Evolutionary conservation across 1,284 basidiomycete species (phyloP).

Genomic region (Trichosporon ovoides): DNA sequence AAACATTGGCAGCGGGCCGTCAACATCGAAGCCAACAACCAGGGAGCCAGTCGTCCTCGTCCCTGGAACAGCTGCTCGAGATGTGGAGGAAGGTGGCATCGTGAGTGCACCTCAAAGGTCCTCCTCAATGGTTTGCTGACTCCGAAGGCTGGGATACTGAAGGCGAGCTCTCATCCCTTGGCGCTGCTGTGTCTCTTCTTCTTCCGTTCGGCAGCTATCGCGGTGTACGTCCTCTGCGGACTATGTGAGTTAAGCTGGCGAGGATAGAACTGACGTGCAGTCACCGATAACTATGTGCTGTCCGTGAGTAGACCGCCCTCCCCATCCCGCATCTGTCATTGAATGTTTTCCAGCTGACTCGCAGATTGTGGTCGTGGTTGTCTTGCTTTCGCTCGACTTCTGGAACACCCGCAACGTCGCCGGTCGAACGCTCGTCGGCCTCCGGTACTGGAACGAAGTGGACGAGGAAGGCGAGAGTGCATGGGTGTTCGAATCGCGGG

Average conservation of each 20-base stretch:
- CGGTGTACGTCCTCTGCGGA: slow-evolving; percentile 80
- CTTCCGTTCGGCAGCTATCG: slow-evolving; percentile 76
- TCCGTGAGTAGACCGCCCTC: slow-evolving; percentile 57
- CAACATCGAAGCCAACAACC: neutral
- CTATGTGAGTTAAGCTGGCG: slow-evolving; percentile 43
- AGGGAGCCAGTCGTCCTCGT: slow-evolving; percentile 39
- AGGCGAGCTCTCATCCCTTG: slow-evolving; percentile 73
- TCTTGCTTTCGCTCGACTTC: slow-evolving; percentile 88
- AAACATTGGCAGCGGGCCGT: slow-evolving; percentile 35
- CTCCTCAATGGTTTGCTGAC: neutral
- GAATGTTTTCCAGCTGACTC: neutral
- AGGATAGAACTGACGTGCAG: slow-evolving; percentile 38
- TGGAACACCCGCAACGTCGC: slow-evolving; percentile 96
- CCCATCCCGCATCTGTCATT: neutral
- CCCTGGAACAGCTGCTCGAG: slow-evolving; percentile 36
- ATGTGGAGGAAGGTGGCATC: slow-evolving; percentile 44
- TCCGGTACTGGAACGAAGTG: slow-evolving; percentile 96
- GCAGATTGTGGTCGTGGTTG: slow-evolving; percentile 86
- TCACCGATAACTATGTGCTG: slow-evolving; percentile 82
- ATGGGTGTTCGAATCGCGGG: slow-evolving; percentile 92
- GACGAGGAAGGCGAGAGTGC: slow-evolving; percentile 92
- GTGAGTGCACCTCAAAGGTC: slow-evolving; percentile 25
- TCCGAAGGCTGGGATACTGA: slow-evolving; percentile 40
- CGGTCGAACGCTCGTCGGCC: slow-evolving; percentile 79
- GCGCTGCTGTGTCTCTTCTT: slow-evolving; percentile 76